Evolutionary conservation across 1,284 basidiomycete species (phyloP), one percentile per base, ranked within the genome.

Genomic region (Microbotryomycetes sp.): DNA sequence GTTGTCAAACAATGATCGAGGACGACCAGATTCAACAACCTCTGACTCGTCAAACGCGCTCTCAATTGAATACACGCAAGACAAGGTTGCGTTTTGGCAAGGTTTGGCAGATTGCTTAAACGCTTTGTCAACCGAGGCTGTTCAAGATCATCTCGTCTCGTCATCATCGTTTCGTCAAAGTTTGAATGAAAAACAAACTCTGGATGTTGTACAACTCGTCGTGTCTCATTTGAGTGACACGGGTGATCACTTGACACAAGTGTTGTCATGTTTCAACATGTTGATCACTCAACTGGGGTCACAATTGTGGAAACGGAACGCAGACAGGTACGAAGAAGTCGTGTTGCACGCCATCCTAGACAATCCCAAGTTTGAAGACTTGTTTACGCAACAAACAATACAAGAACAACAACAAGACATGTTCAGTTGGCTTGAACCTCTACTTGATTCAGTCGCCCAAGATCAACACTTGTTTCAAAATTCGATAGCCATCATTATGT

Each of bases 381-480:
- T 58, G 9, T 56, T 64, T 28, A 48, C 26, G 6, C n/a, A 36
- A 7, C 22, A 52, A 14, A 53, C 61, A 19, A 51, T 28, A 7
- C 26, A 53, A 14, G 55, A 36, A 4, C n/a, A 22, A 0, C 29
- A 9, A 22, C 12, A 50, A 12, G 22, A 22, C 0, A 62, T 61
- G 45, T 61, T 69, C 42, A 63, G 60, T 48, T 72, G 71, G 71
- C 56, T 72, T 31, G 63, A 57, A 9, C 61, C 69, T 1, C 70
- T 68, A 49, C 64, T 72, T 48, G 52, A 32, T 25, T 70, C 69
- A 2, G 65, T 72, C 49, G 58, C 65, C 0, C 12, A 22, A 12
- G 49, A 50, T 22, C 12, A 54, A 3, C 56, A 54, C 16, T 52
- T 70, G 16, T 65, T 66, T 23, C 60, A 64, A 45, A 69, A 68